Percentiles rank a stretch among this genome's conserved stretches.
phyloP scores from a whole-genome alignment of 2,329 filamentous ascomycete genomes.

The Verticillium tricorpus region DNA sequence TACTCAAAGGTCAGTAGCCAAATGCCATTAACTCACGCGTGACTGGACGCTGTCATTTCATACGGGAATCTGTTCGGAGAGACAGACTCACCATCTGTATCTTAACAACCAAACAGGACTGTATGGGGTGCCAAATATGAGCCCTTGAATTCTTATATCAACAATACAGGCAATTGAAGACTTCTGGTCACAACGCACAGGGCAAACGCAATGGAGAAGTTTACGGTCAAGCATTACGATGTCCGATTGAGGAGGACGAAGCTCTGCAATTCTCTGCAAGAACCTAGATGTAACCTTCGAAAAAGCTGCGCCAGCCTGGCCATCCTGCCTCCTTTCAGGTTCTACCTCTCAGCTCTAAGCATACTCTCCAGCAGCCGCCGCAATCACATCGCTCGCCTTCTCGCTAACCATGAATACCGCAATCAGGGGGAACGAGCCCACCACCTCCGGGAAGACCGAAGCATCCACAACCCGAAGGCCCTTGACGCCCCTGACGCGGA shows the following conservation, averaged over 20 bases:
- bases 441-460: constrained; percentile 39
- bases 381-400: constrained; percentile 15
- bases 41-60: too few species aligned
- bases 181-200: constrained; percentile 14
- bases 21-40: too few species aligned
- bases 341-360: too few species aligned
- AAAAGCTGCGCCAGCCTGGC: too few species aligned
- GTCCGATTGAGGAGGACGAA: not conserved
- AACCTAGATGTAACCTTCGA: not conserved
- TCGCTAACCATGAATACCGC: constrained; percentile 22
- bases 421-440: constrained; percentile 21
- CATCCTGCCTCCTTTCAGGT: too few species aligned
- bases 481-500: constrained; percentile 48
- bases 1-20: too few species aligned
- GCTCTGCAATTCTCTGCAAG: not conserved
- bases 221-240: not conserved
- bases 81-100: too few species aligned
- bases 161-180: constrained; percentile 9
- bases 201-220: constrained; percentile 9
- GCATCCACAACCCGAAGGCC: constrained; percentile 56
- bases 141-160: constrained; percentile 11
- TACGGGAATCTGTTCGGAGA: too few species aligned
- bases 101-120: not conserved
- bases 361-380: too few species aligned
- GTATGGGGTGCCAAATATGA: not conserved